Conservation (phyloP, 1,139 yeast species). For the Geotrichum phurueaensis region DNA sequence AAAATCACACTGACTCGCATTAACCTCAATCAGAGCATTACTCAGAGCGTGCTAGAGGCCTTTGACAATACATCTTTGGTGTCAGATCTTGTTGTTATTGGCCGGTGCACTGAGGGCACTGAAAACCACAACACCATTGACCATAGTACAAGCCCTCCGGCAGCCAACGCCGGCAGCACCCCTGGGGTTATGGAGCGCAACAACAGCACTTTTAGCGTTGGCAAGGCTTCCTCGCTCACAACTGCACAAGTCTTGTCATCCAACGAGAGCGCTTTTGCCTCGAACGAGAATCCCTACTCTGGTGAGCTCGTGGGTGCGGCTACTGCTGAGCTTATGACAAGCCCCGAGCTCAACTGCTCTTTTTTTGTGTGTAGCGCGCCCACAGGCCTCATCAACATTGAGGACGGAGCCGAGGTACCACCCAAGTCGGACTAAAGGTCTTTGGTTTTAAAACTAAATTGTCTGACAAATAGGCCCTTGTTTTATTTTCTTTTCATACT, state of each 20-base stretch:
- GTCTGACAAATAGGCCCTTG: too few relatives aligned
- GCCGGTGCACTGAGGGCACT: slow-evolving; percentile 8
- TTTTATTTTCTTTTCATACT: too few relatives aligned
- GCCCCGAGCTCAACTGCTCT: neutral
- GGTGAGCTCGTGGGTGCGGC: neutral
- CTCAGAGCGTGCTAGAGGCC: neutral
- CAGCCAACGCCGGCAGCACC: neutral
- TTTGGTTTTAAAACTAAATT: too few relatives aligned
- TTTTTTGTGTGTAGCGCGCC: neutral
- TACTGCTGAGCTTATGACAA: neutral
- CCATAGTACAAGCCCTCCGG: neutral
- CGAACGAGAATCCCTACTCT: neutral
- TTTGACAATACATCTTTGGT: slow-evolving; percentile 1
- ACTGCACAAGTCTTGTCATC: neutral
- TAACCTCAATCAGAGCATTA: slow-evolving; percentile 3
- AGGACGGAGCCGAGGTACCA: neutral
- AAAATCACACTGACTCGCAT: slow-evolving; percentile 7
- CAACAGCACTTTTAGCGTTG: neutral
- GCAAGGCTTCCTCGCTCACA: neutral
- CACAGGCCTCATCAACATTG: neutral
- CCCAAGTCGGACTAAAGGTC: neutral
- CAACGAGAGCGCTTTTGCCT: neutral
- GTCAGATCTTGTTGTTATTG: slow-evolving; percentile 15
- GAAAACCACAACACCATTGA: slow-evolving; percentile 5
- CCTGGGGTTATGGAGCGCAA: neutral